These are phyloP conservation scores for Fusarium marasasianum DNA, from an alignment of 2,329 filamentous ascomycete species.

Conservation along the genomic window DNA sequence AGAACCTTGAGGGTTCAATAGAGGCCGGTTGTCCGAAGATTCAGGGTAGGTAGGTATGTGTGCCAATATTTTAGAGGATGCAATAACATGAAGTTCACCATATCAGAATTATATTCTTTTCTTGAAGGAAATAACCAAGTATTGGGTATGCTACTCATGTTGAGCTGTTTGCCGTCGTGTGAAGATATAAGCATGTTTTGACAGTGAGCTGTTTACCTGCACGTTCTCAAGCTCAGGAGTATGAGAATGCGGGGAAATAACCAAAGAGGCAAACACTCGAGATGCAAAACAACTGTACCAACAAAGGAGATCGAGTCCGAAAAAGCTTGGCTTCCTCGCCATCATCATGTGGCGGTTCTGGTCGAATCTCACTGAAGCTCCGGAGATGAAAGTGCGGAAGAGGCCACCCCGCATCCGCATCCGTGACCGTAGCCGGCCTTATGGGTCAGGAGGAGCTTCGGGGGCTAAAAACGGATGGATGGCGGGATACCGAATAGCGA, in stretches of 20 bases:
- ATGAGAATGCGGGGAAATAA: constrained; percentile 1
- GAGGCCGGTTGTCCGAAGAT: not conserved
- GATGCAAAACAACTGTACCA: not conserved
- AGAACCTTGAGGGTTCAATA: constrained; percentile 29
- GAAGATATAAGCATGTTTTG: not conserved
- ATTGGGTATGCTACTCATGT: not conserved
- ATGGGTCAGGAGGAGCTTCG: constrained; percentile 22
- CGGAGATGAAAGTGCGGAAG: constrained; percentile 38
- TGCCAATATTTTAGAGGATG: too few relatives aligned
- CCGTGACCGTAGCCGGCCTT: not conserved
- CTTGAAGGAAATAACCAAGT: not conserved
- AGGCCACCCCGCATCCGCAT: constrained; percentile 26
- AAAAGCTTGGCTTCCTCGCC: not conserved
- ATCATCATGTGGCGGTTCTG: not conserved
- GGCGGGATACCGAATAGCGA: constrained; percentile 42
- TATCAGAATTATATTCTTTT: not conserved
- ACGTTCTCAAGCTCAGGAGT: not conserved
- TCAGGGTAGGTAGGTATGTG: not conserved
- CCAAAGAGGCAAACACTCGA: not conserved
- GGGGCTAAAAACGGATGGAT: constrained; percentile 18
- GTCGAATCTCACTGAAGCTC: not conserved
- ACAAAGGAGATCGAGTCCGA: not conserved
- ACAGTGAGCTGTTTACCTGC: not conserved
- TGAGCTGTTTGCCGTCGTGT: not conserved
- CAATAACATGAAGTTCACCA: too few relatives aligned